Conservation (phyloP, 2,329 filamentous ascomycete genomes). For the Verticillium isaacii region DNA sequence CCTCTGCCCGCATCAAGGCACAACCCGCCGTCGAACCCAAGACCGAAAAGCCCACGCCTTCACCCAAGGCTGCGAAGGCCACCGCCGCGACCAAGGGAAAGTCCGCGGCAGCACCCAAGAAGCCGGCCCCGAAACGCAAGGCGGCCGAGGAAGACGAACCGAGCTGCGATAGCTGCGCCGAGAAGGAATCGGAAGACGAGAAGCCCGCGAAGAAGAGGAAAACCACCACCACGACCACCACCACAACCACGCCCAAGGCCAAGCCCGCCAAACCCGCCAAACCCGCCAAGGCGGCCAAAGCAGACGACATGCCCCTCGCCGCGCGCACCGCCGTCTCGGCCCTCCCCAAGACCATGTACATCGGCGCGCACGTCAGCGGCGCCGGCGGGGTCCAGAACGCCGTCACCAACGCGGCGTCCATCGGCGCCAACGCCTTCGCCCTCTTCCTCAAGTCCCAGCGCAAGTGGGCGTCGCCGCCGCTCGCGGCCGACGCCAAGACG, state of each 20-base stretch:
- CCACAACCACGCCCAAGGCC: not conserved
- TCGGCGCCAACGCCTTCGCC: conserved; percentile 90
- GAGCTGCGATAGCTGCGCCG: conserved; percentile 15
- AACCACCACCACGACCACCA: conserved; percentile 14
- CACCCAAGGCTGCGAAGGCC: conserved; percentile 8
- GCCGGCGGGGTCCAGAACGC: conserved; percentile 91
- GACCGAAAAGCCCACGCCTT: not conserved
- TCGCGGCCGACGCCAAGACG: conserved; percentile 62
- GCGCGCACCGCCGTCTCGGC: conserved; percentile 59
- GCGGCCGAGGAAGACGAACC: conserved; percentile 16
- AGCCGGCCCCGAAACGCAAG: not conserved
- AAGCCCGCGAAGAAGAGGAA: conserved; percentile 38
- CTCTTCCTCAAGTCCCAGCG: conserved; percentile 94
- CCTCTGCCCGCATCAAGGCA: conserved; percentile 26
- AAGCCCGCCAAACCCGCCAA: not conserved
- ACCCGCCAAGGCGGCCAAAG: conserved; percentile 28
- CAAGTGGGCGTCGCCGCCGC: conserved; percentile 83
- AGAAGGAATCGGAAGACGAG: conserved; percentile 13
- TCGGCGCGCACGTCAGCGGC: conserved; percentile 88
- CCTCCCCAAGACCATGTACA: conserved; percentile 67
- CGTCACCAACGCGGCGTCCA: conserved; percentile 69
- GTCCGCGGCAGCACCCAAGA: conserved; percentile 14
- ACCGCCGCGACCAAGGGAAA: conserved; percentile 14
- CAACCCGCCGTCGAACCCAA: not conserved
- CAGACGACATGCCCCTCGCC: conserved; percentile 57